Evolutionary conservation across 148 eudicot genomes (phyloP), one percentile per base, ranked within the genome.

Genomic region (Tetragonia tetragonoides): DNA sequence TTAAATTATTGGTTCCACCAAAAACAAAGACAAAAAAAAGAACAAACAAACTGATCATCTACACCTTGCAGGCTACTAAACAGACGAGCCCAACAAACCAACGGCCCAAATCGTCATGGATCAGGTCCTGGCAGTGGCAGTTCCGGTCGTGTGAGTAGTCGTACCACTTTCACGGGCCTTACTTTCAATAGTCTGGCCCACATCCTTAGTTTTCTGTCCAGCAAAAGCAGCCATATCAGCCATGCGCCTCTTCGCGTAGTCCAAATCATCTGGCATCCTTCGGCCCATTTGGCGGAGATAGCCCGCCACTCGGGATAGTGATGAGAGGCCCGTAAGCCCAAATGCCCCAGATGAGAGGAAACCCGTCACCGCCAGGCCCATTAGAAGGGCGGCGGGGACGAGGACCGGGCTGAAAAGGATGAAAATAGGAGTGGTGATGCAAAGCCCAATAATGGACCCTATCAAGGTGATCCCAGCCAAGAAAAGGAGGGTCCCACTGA

Each of bases 161-260:
- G 85, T 83, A 24, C 84, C 87, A 23, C 79, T 75, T 68, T 88
- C 93, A 81, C 85, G 90, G 28, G 90, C 93, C 88, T 88, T 94
- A 44, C 68, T 78, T 90, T 91, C 86, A 41, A 92, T 81, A 5
- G 88, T 80, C 72, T 92, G 90, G 8, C 97, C 98, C 34, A 79
- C 83, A 41, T 94, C 97, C 85, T 94, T 92, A 0, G 97, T 90
- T 85, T 92, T 94, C 89, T 94, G 92, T 7, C 98, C 94, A 62
- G 84, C 85, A 6, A 63, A 73, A 4, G 79, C 83, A 4, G 88
- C 94, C 72, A 76, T 75, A 2, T 94, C 98, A 70, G 88, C 90
- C 83, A 85, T 74, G 51, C 85, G 84, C 75, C 85, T 76, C 86
- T 85, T 91, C 21, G 91, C 96, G 42, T 83, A 82, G 11, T 93